Evolutionary conservation across 768 basidiomycete genomes (phyloP), one percentile per base, ranked within the genome.

Genomic region (Tylopilus subfusipes): DNA sequence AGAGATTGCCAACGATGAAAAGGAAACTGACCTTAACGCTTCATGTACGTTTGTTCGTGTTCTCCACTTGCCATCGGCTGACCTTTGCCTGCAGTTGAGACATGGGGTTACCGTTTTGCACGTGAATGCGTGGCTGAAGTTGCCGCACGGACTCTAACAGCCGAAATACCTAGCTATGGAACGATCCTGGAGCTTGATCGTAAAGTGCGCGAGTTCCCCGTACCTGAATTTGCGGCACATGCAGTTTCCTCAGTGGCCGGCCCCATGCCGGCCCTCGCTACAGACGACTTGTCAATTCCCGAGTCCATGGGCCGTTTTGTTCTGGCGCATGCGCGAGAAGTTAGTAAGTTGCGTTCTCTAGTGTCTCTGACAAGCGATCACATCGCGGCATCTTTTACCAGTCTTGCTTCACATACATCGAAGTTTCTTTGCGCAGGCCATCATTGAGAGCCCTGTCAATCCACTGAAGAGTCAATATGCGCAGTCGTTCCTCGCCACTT

Each of bases 351-450:
- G 27, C 6, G 16, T 43, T 53, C 27, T 51, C 39, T 14, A 31
- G 18, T 50, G 4, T 22, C 7, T 0, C 21, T 29, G 38, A 27
- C 43, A 46, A 46, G 38, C 21, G 16, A 12, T 57, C 56, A 57
- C 38, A 16, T 44, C 19, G 49, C 38, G 42, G n/a, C n/a, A 25
- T 56, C 50, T 29, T 34, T 1, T 5, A 12, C 25, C 48, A 84
- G 84, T 82, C 21, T 72, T 85, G 18, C 73, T 85, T 63, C 83
- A 83, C 63, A 78, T 87, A 30, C 84, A 85, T 60, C 77, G 85
- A 24, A 77, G 77, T 53, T 88, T 85, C 73, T 87, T 88, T 55
- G 85, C 86, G 1, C 83, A 84, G 62, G 86, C 86, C 4, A 80
- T 88, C 58, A 81, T 84, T 24, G 84, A 88, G 53, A 77, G 82